A percentile compares a stretch with the other conserved stretches of the same genome.
phyloP scores from a whole-genome alignment of 2,329 filamentous ascomycete genomes.

The Thelonectria rubi region DNA sequence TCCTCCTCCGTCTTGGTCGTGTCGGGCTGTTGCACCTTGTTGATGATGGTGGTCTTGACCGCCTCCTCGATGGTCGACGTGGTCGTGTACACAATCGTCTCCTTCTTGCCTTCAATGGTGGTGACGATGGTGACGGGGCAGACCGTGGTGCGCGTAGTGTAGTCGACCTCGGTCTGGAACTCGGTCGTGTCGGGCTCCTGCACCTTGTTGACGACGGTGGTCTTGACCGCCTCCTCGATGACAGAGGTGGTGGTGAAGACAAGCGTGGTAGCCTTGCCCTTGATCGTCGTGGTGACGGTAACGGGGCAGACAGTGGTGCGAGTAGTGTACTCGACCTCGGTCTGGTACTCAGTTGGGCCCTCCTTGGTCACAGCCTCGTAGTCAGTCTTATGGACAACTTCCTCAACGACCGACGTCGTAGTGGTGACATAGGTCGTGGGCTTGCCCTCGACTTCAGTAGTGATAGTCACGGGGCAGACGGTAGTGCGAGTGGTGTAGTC shows the following conservation, averaged over 20 bases:
- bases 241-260: slow-evolving; percentile 44
- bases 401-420: slow-evolving; percentile 44
- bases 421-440: slow-evolving; percentile 52
- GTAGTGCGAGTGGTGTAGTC: slow-evolving; percentile 54
- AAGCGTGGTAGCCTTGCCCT: slow-evolving; percentile 53
- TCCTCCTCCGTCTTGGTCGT: too few species aligned
- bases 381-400: slow-evolving; percentile 45
- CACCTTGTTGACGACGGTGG: slow-evolving; percentile 47
- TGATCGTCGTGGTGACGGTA: slow-evolving; percentile 47
- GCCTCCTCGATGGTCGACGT: slow-evolving; percentile 38
- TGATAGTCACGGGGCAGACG: slow-evolving; percentile 49
- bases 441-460: slow-evolving; percentile 51
- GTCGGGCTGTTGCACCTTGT: slow-evolving; percentile 39
- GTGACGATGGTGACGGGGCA: slow-evolving; percentile 52
- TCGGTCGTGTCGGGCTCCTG: slow-evolving; percentile 48
- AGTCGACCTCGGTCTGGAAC: slow-evolving; percentile 44
- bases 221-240: slow-evolving; percentile 44
- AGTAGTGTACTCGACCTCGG: slow-evolving; percentile 51
- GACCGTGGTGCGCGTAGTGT: slow-evolving; percentile 53
- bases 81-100: slow-evolving; percentile 46
- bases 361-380: slow-evolving; percentile 48
- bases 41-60: slow-evolving; percentile 28
- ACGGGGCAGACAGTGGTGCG: slow-evolving; percentile 53
- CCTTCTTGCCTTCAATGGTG: slow-evolving; percentile 44
- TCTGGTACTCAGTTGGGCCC: slow-evolving; percentile 45